These are phyloP conservation scores for Acrocalymma vagum DNA, from an alignment of 2,329 filamentous ascomycete species.

Conservation along the genomic window DNA sequence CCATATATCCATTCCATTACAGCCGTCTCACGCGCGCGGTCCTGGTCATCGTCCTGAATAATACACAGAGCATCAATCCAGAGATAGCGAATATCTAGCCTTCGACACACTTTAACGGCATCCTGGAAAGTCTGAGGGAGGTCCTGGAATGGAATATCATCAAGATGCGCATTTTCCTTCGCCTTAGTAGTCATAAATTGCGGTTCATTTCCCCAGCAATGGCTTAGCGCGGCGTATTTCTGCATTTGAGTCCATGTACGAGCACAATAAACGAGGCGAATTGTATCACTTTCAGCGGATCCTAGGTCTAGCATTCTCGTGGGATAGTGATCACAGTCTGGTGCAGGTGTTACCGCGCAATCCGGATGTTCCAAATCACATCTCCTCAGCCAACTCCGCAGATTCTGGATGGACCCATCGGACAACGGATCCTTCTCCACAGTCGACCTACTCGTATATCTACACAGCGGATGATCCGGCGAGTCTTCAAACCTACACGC, in stretches of 20 bases:
- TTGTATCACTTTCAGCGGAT: no score
- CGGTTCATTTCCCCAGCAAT: slow-evolving; percentile 40
- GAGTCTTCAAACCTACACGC: no score
- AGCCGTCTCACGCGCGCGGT: neutral
- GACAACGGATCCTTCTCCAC: no score
- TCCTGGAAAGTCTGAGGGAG: slow-evolving; percentile 9
- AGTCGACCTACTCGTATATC: no score
- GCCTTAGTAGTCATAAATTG: slow-evolving; percentile 35
- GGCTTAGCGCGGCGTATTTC: slow-evolving; percentile 38
- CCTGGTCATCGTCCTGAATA: slow-evolving; percentile 7
- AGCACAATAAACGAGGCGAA: no score
- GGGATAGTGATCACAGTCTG: no score
- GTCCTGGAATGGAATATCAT: neutral
- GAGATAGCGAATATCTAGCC: slow-evolving; percentile 11
- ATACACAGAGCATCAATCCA: slow-evolving; percentile 25
- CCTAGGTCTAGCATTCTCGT: no score
- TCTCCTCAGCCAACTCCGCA: no score
- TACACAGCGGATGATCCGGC: no score
- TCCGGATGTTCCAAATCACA: no score
- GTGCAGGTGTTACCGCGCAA: no score
- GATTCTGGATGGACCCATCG: no score
- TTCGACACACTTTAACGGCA: slow-evolving; percentile 8
- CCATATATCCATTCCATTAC: neutral
- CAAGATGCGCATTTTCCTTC: slow-evolving; percentile 10
- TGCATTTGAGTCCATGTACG: neutral